Base-by-base conservation (phyloP, 108 stramenopile species). In the Halocafeteria seosinensis region DNA sequence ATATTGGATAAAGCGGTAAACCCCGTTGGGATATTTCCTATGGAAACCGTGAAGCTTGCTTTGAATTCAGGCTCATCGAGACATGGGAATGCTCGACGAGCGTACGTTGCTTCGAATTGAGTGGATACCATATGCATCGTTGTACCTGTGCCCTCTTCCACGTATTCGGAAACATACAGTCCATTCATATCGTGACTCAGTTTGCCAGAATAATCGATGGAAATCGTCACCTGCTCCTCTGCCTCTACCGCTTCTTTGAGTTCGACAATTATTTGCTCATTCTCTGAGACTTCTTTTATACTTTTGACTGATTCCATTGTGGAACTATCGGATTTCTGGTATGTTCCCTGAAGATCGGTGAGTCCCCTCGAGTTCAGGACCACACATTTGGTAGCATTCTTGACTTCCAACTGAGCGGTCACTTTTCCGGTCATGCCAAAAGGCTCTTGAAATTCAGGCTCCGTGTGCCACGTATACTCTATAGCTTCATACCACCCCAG, bases 11-110 rank as follows among this genome's bases (percentile, higher is more conserved):
- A 84, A 55, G 87, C 87, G 32, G 85, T 81, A 60, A 92, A 70
- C 25, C 83, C 64, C 38, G 68, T 62, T 26, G 91, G 86, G 0
- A 91, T 78, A 13, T 75, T 71, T 34, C 17, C 50, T 62, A 91
- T 66, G 0, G 91, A 85, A 26, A 93, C 72, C 25, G 67, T 68
- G 61, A 96, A 94, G 13, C 84, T 76, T 11, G 91, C 90, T 77
- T 96, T 96, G 52, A 85, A 81, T 30, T 84, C 81, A 8, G 95
- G 95, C 78, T 96, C 95, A 73, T 96, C 95, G 78, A 89, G 87
- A 72, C 95, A 94, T 32, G 92, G 92, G 71, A 96, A 94, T 47
- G 62, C 64, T 0, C 60, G 35, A 33, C 82, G 57, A 11, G 93
- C 93, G 77, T 96, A 92, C 57, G 93, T 67, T 29, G 88, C 81